A percentile compares a stretch with the other conserved stretches of the same genome.
Evolutionary conservation across 306 rosid species (phyloP).

Genomic region (Inga oerstediana): DNA sequence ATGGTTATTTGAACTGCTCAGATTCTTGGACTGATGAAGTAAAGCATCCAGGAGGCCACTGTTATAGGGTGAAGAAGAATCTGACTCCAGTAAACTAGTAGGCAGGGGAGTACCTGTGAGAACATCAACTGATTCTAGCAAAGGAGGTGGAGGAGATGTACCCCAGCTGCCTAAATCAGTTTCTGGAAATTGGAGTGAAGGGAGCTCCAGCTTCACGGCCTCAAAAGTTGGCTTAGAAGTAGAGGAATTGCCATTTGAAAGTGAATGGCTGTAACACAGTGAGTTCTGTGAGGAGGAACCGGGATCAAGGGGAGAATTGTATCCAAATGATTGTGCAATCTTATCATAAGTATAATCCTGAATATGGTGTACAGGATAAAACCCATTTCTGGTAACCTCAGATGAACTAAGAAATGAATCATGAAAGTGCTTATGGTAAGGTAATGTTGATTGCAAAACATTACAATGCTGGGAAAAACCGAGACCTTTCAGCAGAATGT

Average conservation of each 20-base stretch:
- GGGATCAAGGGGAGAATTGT: slow-evolving; percentile 56
- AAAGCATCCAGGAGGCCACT: slow-evolving; percentile 93
- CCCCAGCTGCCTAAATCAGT: slow-evolving; percentile 87
- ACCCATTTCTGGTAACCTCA: slow-evolving; percentile 47
- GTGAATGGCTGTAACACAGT: slow-evolving; percentile 72
- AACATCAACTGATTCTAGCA: slow-evolving; percentile 75
- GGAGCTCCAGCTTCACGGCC: slow-evolving; percentile 98
- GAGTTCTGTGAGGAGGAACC: slow-evolving; percentile 55
- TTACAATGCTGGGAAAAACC: slow-evolving; percentile 68
- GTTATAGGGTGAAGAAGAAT: slow-evolving; percentile 69
- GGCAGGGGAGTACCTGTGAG: slow-evolving; percentile 66
- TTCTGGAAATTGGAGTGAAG: slow-evolving; percentile 99
- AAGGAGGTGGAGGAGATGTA: slow-evolving; percentile 59
- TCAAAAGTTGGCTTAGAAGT: slow-evolving; percentile 76
- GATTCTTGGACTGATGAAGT: slow-evolving; percentile 62
- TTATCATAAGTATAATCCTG: slow-evolving; percentile 49
- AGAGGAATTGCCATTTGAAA: slow-evolving; percentile 89
- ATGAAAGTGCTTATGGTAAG: slow-evolving; percentile 65
- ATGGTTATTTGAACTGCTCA: slow-evolving; percentile 57
- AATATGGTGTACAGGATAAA: slow-evolving; percentile 51
- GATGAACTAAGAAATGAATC: slow-evolving; percentile 64
- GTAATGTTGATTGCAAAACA: slow-evolving; percentile 50
- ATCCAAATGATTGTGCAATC: slow-evolving; percentile 54
- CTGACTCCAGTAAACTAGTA: slow-evolving; percentile 55
- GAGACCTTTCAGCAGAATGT: slow-evolving; percentile 58